A percentile compares a stretch with the other conserved stretches of the same genome.
Conservation (phyloP, 352 stramenopile genomes). For the Phytophthora pluvialis region DNA sequence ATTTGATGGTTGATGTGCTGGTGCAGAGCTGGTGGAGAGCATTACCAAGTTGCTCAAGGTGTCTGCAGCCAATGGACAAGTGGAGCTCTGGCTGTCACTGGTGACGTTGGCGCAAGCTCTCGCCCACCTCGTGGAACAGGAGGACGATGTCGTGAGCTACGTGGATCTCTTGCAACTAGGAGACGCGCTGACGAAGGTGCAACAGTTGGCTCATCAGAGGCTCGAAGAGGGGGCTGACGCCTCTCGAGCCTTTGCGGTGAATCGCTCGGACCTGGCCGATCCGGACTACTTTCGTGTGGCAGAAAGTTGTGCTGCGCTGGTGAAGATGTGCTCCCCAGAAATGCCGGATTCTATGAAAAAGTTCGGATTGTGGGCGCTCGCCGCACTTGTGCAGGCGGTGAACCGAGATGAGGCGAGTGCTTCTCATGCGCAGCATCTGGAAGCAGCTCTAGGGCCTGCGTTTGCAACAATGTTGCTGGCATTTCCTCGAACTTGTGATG, state of each 20-base stretch:
- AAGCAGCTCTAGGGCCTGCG: slow-evolving; percentile 42
- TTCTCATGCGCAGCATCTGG: slow-evolving; percentile 29
- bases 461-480: slow-evolving; percentile 49
- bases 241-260: slow-evolving; percentile 22
- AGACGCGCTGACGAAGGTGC: slow-evolving; percentile 44
- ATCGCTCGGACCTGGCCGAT: slow-evolving; percentile 25
- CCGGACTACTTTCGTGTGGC: slow-evolving; percentile 11
- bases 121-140: slow-evolving; percentile 39
- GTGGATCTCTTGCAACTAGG: slow-evolving; percentile 58
- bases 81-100: slow-evolving; percentile 41
- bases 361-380: slow-evolving; percentile 50
- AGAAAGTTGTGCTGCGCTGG: slow-evolving; percentile 39
- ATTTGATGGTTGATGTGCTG: slow-evolving; percentile 3
- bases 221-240: slow-evolving; percentile 21
- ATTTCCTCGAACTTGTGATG: slow-evolving; percentile 42
- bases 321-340: slow-evolving; percentile 57
- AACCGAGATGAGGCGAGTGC: slow-evolving; percentile 30
- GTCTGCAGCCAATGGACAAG: slow-evolving; percentile 17
- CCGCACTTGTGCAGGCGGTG: slow-evolving; percentile 38
- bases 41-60: slow-evolving; percentile 39
- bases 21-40: slow-evolving; percentile 36
- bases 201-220: slow-evolving; percentile 26
- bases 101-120: slow-evolving; percentile 47
- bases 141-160: slow-evolving; percentile 45
- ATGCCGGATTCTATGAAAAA: slow-evolving; percentile 60